A percentile compares a stretch with the other conserved stretches of the same genome.
Conservation (phyloP, 768 basidiomycete genomes). For the Glaciozyma antarctica region DNA sequence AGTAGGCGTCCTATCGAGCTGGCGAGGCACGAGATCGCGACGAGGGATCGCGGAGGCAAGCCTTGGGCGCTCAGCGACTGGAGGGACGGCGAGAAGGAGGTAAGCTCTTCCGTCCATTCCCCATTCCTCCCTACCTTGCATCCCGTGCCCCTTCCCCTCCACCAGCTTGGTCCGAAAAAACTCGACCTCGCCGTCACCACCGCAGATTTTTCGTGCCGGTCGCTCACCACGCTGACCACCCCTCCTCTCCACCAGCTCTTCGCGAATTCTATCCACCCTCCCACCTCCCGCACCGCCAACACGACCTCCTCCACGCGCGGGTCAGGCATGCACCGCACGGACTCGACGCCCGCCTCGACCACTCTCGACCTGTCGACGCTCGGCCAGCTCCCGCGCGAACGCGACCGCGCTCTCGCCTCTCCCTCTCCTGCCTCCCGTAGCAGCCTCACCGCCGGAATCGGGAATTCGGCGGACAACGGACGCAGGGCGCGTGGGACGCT, state of each 20-base stretch:
- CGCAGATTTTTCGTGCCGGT: conserved; percentile 1
- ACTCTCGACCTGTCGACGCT: conserved; percentile 30
- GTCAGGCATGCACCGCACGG: not conserved
- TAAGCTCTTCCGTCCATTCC: conserved; percentile 1
- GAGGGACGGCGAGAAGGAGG: conserved; percentile 31
- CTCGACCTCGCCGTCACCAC: too few species aligned
- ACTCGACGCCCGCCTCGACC: conserved; percentile 2
- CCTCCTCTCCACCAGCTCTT: conserved; percentile 21
- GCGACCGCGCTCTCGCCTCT: conserved; percentile 28
- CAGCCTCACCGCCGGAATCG: not conserved
- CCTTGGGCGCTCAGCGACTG: conserved; percentile 25
- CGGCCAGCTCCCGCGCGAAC: conserved; percentile 29
- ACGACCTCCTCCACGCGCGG: not conserved
- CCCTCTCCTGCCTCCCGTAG: conserved; percentile 18
- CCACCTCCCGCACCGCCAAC: conserved; percentile 12
- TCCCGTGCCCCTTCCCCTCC: not conserved
- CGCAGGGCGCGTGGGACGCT: conserved; percentile 12
- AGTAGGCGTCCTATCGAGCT: conserved; percentile 25
- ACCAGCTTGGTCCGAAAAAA: not conserved
- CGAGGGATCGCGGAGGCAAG: conserved; percentile 4
- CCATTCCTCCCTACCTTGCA: not conserved
- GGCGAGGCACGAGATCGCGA: conserved; percentile 23
- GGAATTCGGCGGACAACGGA: conserved; percentile 2
- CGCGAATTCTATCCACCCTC: conserved; percentile 27
- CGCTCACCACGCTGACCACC: not conserved